phyloP scores from a whole-genome alignment of 1,284 basidiomycete genomes.

The Golubevia pallescens region DNA sequence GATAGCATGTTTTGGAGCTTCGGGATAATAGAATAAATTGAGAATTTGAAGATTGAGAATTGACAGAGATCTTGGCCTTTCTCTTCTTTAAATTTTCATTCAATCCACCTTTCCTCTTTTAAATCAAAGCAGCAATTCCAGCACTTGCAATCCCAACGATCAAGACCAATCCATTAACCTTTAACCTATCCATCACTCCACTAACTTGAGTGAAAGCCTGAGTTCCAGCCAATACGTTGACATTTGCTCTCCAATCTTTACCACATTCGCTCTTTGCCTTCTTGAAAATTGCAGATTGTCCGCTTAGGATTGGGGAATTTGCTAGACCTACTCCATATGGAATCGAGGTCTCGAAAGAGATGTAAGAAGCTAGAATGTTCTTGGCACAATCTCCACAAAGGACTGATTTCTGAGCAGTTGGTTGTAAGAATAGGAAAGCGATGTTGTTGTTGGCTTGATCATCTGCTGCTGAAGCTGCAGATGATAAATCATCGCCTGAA shows the following conservation, averaged over 20 bases:
- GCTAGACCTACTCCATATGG: conserved; percentile 50
- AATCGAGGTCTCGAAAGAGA: conserved; percentile 48
- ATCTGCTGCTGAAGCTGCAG: no score
- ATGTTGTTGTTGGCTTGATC: conserved; percentile 25
- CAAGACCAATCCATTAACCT: no score
- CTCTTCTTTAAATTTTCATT: no score
- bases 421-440: conserved; percentile 50
- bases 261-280: conserved; percentile 33
- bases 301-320: conserved; percentile 29
- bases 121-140: no score
- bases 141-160: no score
- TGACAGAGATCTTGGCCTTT: no score
- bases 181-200: background rate
- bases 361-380: conserved; percentile 44
- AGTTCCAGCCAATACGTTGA: conserved; percentile 42
- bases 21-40: no score
- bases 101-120: no score
- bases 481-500: no score
- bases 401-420: conserved; percentile 26
- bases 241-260: conserved; percentile 19
- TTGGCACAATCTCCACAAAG: conserved; percentile 48
- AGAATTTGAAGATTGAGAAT: no score
- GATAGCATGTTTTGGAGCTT: no score
- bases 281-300: conserved; percentile 45
- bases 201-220: conserved; percentile 34